These are phyloP conservation scores for Arachnopeziza araneosa DNA, from an alignment of 2,329 filamentous ascomycete species.

Conservation along the genomic window DNA sequence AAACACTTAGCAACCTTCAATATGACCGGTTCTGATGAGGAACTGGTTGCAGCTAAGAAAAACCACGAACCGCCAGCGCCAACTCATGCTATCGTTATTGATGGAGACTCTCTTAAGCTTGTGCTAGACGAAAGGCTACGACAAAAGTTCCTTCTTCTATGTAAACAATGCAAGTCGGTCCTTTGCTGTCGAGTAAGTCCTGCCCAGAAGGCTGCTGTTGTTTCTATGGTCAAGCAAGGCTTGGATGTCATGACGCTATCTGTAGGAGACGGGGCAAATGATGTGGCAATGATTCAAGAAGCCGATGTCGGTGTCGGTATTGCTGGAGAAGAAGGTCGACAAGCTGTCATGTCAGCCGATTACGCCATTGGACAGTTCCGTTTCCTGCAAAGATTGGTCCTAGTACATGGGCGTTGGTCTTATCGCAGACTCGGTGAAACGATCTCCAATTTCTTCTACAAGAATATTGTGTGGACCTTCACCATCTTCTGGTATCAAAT, in stretches of 20 bases:
- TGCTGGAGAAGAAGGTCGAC: conserved; percentile 84
- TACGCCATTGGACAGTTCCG: conserved; percentile 94
- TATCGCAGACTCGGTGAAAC: conserved; percentile 89
- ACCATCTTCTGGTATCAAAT: conserved; percentile 97
- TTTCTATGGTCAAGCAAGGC: conserved; percentile 89
- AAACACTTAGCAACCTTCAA: conserved; percentile 66
- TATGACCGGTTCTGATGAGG: conserved; percentile 78
- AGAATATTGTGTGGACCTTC: conserved; percentile 98
- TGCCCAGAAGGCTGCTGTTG: conserved; percentile 94
- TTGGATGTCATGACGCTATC: conserved; percentile 94
- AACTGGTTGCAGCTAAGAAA: conserved; percentile 70
- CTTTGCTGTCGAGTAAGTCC: conserved; percentile 96
- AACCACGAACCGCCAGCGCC: conserved; percentile 81
- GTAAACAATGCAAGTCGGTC: conserved; percentile 95
- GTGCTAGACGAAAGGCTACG: conserved; percentile 76
- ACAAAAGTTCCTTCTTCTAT: conserved; percentile 90
- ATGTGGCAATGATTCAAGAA: conserved; percentile 97
- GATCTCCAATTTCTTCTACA: conserved; percentile 99
- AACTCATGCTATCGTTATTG: conserved; percentile 90
- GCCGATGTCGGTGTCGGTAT: conserved; percentile 96
- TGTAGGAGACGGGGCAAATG: conserved; percentile 90
- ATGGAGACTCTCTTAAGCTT: conserved; percentile 87
- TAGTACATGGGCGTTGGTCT: conserved; percentile 94
- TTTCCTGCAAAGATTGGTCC: conserved; percentile 75
- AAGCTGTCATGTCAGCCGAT: conserved; percentile 93